Conservation (phyloP, 2,329 filamentous ascomycete species). For the Stachybotrys echinatus region DNA sequence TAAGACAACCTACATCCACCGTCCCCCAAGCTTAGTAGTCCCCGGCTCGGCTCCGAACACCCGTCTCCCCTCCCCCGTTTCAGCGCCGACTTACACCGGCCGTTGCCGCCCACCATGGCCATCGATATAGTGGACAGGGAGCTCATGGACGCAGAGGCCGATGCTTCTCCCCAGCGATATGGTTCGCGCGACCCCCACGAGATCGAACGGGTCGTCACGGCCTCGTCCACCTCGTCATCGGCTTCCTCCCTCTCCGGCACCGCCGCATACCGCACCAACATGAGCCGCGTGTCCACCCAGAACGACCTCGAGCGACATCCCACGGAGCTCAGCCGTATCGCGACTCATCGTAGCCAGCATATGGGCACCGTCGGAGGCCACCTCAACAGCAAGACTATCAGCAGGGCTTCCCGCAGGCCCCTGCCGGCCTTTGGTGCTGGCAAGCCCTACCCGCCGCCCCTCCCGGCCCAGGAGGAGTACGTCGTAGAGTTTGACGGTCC, state of each 20-base stretch:
- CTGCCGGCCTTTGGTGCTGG: constrained; percentile 66
- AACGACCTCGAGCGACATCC: constrained; percentile 64
- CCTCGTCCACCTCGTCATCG: constrained; percentile 44
- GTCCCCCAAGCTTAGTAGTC: no score
- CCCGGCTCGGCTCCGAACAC: neutral
- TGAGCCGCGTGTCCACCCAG: constrained; percentile 60
- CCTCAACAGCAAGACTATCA: constrained; percentile 28
- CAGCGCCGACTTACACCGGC: neutral
- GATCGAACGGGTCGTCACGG: constrained; percentile 56
- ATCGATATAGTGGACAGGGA: constrained; percentile 51
- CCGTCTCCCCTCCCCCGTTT: neutral
- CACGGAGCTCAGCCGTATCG: constrained; percentile 65
- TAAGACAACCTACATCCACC: no score
- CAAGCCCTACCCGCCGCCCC: constrained; percentile 66
- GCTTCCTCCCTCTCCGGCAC: constrained; percentile 34
- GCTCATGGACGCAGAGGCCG: constrained; percentile 48
- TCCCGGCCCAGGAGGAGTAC: constrained; percentile 70
- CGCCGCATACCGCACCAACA: constrained; percentile 20
- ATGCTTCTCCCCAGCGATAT: constrained; percentile 40
- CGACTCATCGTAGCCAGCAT: constrained; percentile 67
- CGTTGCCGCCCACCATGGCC: constrained; percentile 21
- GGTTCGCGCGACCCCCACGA: constrained; percentile 40
- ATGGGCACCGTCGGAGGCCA: constrained; percentile 61
- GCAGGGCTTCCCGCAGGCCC: constrained; percentile 49
- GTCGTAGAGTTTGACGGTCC: constrained; percentile 82